A percentile compares a stretch with the other conserved stretches of the same genome.
Evolutionary conservation across 1,284 basidiomycete species (phyloP).

Genomic region (Rhodotorula sp.): DNA sequence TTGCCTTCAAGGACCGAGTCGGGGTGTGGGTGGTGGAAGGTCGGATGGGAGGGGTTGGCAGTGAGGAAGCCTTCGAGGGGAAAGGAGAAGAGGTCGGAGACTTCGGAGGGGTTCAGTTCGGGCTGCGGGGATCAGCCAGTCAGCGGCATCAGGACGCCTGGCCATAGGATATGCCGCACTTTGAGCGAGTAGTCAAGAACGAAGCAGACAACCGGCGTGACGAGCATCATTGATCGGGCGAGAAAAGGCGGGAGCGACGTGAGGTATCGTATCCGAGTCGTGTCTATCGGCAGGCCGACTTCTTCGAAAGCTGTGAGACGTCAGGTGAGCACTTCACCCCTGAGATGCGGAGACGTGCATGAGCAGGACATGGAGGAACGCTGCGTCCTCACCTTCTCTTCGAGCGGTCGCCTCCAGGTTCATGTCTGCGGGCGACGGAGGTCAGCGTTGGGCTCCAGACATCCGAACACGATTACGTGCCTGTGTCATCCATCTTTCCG

Average conservation of each 20-base stretch:
- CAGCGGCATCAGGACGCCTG: neutral
- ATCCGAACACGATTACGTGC: neutral
- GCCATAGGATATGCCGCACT: neutral
- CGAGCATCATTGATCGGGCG: constrained; percentile 40
- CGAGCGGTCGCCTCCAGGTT: constrained; percentile 43
- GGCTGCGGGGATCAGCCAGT: constrained; percentile 16
- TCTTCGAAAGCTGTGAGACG: constrained; percentile 41
- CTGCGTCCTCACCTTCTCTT: constrained; percentile 35
- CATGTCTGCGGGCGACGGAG: constrained; percentile 15
- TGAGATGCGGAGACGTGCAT: too few relatives aligned
- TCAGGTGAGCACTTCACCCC: too few relatives aligned
- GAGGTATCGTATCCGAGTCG: constrained; percentile 38
- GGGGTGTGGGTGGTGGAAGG: constrained; percentile 11
- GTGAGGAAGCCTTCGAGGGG: constrained; percentile 41
- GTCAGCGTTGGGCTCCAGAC: accelerated
- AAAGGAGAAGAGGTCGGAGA: constrained; percentile 41
- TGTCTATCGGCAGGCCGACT: constrained; percentile 41
- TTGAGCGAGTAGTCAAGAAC: constrained; percentile 35
- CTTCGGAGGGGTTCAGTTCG: constrained; percentile 39
- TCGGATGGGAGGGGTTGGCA: constrained; percentile 3
- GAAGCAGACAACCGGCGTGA: constrained; percentile 40
- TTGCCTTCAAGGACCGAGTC: constrained; percentile 18
- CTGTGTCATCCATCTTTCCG: constrained; percentile 41
- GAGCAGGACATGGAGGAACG: neutral
- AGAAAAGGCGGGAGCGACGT: constrained; percentile 41